A percentile compares a stretch with the other conserved stretches of the same genome.
phyloP scores from a whole-genome alignment of 2,329 filamentous ascomycete species.

The Fusarium sarcochroum region DNA sequence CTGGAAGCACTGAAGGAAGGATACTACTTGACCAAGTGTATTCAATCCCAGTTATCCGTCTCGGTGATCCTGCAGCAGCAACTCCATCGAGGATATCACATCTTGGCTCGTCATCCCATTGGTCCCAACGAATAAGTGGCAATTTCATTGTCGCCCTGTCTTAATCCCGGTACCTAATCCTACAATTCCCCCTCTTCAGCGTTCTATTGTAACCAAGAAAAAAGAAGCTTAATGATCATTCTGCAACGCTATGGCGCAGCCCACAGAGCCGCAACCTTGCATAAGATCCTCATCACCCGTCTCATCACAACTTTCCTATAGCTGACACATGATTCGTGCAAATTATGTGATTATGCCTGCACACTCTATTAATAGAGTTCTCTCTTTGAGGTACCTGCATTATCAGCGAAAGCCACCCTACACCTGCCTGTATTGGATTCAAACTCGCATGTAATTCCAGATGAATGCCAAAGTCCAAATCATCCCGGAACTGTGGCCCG shows the following conservation, averaged over 20 bases:
- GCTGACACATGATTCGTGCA: slow-evolving; percentile 19
- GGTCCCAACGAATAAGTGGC: neutral
- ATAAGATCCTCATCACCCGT: slow-evolving; percentile 1
- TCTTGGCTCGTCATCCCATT: slow-evolving; percentile 4
- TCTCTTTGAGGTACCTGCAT: slow-evolving; percentile 31
- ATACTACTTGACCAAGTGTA: neutral
- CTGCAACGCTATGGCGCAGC: slow-evolving; percentile 18
- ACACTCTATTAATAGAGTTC: slow-evolving; percentile 28
- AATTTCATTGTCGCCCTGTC: neutral
- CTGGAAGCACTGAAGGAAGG: neutral
- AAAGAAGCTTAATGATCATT: slow-evolving; percentile 13
- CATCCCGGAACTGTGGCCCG: neutral
- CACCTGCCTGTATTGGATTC: neutral
- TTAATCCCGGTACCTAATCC: neutral
- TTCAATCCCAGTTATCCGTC: neutral
- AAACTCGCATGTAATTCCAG: neutral
- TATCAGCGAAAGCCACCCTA: slow-evolving; percentile 1
- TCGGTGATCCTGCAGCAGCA: slow-evolving; percentile 27
- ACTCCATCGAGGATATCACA: slow-evolving; percentile 33
- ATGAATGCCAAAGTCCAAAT: neutral
- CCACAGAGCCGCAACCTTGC: slow-evolving; percentile 22
- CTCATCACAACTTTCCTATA: neutral
- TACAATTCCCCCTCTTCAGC: slow-evolving; percentile 2
- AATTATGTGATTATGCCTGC: neutral
- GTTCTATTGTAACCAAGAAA: slow-evolving; percentile 16